Base-by-base conservation (phyloP, 257 asterid species). In the Capsicum pubescens region DNA sequence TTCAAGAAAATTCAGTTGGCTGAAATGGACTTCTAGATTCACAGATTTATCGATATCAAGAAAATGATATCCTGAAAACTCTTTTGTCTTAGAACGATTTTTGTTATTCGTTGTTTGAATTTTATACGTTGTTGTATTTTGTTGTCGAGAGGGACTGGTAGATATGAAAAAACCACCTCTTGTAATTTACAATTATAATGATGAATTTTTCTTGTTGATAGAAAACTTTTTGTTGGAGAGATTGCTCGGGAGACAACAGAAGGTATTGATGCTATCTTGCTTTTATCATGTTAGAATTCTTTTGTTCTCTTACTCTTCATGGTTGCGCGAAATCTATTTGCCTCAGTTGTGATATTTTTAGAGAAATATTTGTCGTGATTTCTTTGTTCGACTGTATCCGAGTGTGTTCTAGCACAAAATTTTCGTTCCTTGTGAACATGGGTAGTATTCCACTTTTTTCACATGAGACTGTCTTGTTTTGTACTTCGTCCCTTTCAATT, bases 141-240 rank as follows among this genome's bases (percentile, higher is more conserved):
- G 57, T 57, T 42, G 44, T 36, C 35, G 58, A 77, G 81, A 17
- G 46, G 60, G 36, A 44, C 36, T 6, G 39, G 10, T 13, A 50
- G 39, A 9, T 26, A 17, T 48, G 58, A 63, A 16, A 13, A 48
- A 39, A 39, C 44, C 5, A 39, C 44, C 44, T 39, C 5, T 39
- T 39, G 15, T 80, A 42, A 39, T n/a, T 79, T 86, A 89, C 6
- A 10, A 5, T 54, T 35, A n/a, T 14, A 79, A 54, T 12, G 17
- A 9, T 54, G 32, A 12, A 9, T 92, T 95, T 91, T 93, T 90
- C 82, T 90, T 42, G 86, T 92, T 95, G 88, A 89, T 96, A 96
- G 98, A 92, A 93, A 93, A 91, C 98, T 96, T 87, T 96, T 94
- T 88, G 98, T 94, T 50, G 98, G 99, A 60, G 98, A 98, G 93